These are phyloP conservation scores for Fusarium sp. DNA, from an alignment of 2,329 filamentous ascomycete species.

Conservation along the genomic window DNA sequence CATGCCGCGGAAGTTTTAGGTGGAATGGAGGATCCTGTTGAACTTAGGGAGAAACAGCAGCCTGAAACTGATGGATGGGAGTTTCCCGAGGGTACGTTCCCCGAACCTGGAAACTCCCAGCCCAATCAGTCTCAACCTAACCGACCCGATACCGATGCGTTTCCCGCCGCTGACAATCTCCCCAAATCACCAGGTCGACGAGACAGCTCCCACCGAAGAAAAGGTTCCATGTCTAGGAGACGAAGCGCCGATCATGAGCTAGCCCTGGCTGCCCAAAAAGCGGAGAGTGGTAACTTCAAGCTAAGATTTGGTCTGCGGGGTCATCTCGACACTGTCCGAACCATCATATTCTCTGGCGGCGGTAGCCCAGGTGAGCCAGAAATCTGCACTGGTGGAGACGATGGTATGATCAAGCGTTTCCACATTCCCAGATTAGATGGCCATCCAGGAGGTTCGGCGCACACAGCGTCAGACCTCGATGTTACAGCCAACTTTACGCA, in stretches of 20 bases:
- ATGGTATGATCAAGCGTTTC: conserved; percentile 96
- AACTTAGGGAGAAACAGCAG: conserved; percentile 62
- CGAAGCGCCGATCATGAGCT: conserved; percentile 77
- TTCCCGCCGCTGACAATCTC: conserved; percentile 83
- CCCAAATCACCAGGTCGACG: conserved; percentile 84
- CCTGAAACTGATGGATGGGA: conserved; percentile 86
- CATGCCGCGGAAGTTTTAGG: conserved; percentile 58
- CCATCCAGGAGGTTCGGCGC: conserved; percentile 60
- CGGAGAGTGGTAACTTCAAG: conserved; percentile 85
- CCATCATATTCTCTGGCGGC: conserved; percentile 96
- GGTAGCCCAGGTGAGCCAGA: conserved; percentile 96
- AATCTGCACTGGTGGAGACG: conserved; percentile 95
- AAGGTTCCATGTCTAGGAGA: conserved; percentile 81
- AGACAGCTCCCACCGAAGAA: conserved; percentile 79
- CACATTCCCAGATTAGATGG: conserved; percentile 87
- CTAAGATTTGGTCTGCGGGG: conserved; percentile 92
- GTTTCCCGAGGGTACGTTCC: conserved; percentile 83
- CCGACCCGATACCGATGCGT: conserved; percentile 88
- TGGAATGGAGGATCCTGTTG: conserved; percentile 57
- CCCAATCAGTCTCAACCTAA: conserved; percentile 63
- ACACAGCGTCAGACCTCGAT: conserved; percentile 82
- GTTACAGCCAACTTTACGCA: conserved; percentile 96
- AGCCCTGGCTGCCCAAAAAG: conserved; percentile 67
- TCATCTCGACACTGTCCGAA: conserved; percentile 92
- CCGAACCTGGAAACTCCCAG: conserved; percentile 65